Evolutionary conservation across 495 filamentous ascomycete species (phyloP).

Genomic region (Umbilicaria muhlenbergii): DNA sequence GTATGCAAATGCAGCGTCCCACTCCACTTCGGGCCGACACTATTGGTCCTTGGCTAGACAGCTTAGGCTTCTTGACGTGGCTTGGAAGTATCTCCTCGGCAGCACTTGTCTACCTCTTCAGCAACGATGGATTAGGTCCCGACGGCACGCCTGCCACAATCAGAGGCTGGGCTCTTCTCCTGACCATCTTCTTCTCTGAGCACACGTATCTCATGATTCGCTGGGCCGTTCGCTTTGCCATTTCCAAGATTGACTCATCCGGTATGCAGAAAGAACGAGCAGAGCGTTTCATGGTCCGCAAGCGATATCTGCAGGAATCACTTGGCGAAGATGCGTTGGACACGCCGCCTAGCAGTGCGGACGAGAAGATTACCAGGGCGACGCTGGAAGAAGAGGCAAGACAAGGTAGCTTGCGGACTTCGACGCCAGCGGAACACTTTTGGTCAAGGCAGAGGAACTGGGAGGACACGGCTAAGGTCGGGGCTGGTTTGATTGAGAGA

Average conservation of each 20-base stretch:
- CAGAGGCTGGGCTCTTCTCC: constrained; percentile 62
- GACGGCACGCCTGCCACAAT: constrained; percentile 48
- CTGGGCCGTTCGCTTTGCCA: constrained; percentile 48
- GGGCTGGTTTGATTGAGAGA: constrained; percentile 37
- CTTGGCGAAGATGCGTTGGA: constrained; percentile 22
- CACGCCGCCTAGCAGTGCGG: constrained; percentile 11
- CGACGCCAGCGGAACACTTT: constrained; percentile 45
- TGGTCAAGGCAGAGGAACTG: constrained; percentile 53
- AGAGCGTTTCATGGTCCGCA: constrained; percentile 58
- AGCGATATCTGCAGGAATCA: constrained; percentile 51
- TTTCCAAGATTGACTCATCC: constrained; percentile 70
- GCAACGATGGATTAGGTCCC: constrained; percentile 41
- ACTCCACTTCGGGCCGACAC: constrained; percentile 77
- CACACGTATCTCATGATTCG: constrained; percentile 68
- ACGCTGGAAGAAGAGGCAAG: constrained; percentile 56
- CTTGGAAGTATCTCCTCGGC: constrained; percentile 73
- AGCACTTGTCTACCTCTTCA: constrained; percentile 79
- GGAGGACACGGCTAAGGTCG: constrained; percentile 43
- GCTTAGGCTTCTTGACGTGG: constrained; percentile 80
- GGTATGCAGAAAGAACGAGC: constrained; percentile 67
- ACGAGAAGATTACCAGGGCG: constrained; percentile 27
- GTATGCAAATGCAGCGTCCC: constrained; percentile 73
- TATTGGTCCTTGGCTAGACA: constrained; percentile 89
- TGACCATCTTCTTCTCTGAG: constrained; percentile 77
- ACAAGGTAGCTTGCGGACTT: constrained; percentile 29